A percentile compares a stretch with the other conserved stretches of the same genome.
These are phyloP conservation scores for Acacia acuminata DNA, from an alignment of 306 rosid species.

Conservation along the genomic window DNA sequence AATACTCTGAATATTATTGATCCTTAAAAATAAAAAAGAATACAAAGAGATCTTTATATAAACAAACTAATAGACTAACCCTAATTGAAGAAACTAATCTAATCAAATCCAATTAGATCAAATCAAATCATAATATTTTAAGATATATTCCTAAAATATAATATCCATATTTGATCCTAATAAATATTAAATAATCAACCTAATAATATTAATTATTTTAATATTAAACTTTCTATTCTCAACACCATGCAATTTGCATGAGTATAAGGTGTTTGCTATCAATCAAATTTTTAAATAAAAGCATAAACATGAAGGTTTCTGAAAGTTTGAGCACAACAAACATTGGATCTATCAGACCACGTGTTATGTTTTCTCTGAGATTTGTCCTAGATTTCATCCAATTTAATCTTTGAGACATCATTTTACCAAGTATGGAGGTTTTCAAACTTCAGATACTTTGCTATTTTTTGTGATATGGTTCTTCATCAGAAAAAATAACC, in stretches of 20 bases:
- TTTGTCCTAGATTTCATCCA: not conserved
- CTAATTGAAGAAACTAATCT: too few relatives aligned
- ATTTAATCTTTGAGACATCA: not conserved
- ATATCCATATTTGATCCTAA: too few relatives aligned
- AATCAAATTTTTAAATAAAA: not conserved
- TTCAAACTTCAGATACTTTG: not conserved
- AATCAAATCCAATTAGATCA: too few relatives aligned
- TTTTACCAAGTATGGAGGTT: not conserved
- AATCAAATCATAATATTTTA: too few relatives aligned
- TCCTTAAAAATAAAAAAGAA: too few relatives aligned
- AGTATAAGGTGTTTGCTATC: not conserved
- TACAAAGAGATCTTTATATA: too few relatives aligned
- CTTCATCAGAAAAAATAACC: not conserved
- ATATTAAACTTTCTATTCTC: too few relatives aligned
- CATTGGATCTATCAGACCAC: not conserved
- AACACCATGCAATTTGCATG: not conserved
- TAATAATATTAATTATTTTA: too few relatives aligned
- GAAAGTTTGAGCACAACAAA: not conserved
- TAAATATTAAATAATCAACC: too few relatives aligned
- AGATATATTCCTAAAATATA: too few relatives aligned
- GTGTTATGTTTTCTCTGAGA: not conserved
- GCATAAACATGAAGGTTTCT: not conserved
- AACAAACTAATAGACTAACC: too few relatives aligned
- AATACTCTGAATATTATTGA: too few relatives aligned
- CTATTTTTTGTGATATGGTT: not conserved